phyloP scores from a whole-genome alignment of 352 stramenopile species.

The Globisporangium uncinulatum region DNA sequence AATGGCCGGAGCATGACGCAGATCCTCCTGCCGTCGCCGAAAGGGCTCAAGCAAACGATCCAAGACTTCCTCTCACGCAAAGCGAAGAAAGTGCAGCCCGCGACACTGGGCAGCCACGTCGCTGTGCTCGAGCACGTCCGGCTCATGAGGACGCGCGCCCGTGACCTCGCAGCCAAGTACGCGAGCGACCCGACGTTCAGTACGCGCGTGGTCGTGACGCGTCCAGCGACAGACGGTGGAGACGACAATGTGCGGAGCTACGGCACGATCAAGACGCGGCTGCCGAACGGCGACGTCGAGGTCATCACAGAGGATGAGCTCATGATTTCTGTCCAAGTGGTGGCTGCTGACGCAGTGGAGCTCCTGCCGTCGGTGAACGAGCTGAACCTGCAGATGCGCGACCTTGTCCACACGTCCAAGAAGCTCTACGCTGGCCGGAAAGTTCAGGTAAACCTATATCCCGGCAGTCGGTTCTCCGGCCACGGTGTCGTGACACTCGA shows the following conservation, averaged over 20 bases:
- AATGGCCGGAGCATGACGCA: slow-evolving; percentile 35
- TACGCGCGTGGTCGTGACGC: slow-evolving; percentile 45
- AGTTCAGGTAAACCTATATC: slow-evolving; percentile 70
- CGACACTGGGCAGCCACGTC: slow-evolving; percentile 16
- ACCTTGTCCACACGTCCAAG: slow-evolving; percentile 36
- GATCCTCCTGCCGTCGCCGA: slow-evolving; percentile 37
- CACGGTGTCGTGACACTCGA: slow-evolving; percentile 56
- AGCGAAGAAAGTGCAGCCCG: slow-evolving; percentile 64
- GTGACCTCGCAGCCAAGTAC: slow-evolving; percentile 6
- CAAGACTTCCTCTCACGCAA: slow-evolving; percentile 56
- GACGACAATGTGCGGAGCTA: slow-evolving; percentile 38
- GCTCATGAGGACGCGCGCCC: slow-evolving; percentile 25
- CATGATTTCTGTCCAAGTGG: slow-evolving; percentile 48
- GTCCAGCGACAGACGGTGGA: slow-evolving; percentile 19
- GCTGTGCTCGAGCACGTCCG: slow-evolving; percentile 26
- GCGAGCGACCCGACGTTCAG: slow-evolving; percentile 13
- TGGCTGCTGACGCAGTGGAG: slow-evolving; percentile 34
- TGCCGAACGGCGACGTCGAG: slow-evolving; percentile 40
- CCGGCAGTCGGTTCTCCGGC: slow-evolving; percentile 58
- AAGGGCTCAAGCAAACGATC: slow-evolving; percentile 55
- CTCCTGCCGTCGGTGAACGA: slow-evolving; percentile 56
- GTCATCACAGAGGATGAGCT: slow-evolving; percentile 59
- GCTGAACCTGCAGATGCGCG: slow-evolving; percentile 41
- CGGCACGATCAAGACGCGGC: slow-evolving; percentile 45
- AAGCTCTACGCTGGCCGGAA: slow-evolving; percentile 59